phyloP scores from a whole-genome alignment of 108 stramenopile species.

The Skeletonema grethae region DNA sequence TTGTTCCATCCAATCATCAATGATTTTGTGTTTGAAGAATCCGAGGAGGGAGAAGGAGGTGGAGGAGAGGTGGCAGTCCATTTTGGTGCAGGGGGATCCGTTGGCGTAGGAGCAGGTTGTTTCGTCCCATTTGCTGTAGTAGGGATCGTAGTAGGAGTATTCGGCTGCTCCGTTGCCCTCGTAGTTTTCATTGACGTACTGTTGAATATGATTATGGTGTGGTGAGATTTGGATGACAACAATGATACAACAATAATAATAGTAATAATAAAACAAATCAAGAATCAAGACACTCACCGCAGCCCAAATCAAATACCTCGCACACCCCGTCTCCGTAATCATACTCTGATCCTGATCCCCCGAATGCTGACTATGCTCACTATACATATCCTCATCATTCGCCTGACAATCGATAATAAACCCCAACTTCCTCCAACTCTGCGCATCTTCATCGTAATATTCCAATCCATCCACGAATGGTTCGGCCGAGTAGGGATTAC shows the following conservation, averaged over 20 bases:
- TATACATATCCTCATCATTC: constrained; percentile 13
- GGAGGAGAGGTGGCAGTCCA: constrained; percentile 65
- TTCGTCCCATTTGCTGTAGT: constrained; percentile 40
- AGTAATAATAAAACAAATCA: no score
- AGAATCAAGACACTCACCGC: no score
- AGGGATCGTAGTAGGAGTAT: constrained; percentile 55
- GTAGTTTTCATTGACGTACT: constrained; percentile 66
- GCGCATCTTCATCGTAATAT: constrained; percentile 60
- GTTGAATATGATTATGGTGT: background rate
- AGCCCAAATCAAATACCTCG: constrained; percentile 70
- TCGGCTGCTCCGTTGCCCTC: constrained; percentile 71
- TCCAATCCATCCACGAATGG: constrained; percentile 28
- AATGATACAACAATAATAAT: no score
- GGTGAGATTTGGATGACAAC: background rate
- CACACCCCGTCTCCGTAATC: constrained; percentile 26
- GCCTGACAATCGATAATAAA: constrained; percentile 63
- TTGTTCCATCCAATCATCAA: constrained; percentile 59
- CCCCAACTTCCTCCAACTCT: constrained; percentile 70
- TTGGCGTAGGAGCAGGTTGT: constrained; percentile 29
- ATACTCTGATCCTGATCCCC: background rate
- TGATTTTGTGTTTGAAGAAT: constrained; percentile 62
- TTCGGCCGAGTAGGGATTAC: constrained; percentile 19
- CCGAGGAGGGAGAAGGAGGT: constrained; percentile 57
- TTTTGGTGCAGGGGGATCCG: constrained; percentile 49
- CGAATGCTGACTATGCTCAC: background rate